phyloP scores from a whole-genome alignment of 2,329 filamentous ascomycete genomes.

The Talaromyces piceae region DNA sequence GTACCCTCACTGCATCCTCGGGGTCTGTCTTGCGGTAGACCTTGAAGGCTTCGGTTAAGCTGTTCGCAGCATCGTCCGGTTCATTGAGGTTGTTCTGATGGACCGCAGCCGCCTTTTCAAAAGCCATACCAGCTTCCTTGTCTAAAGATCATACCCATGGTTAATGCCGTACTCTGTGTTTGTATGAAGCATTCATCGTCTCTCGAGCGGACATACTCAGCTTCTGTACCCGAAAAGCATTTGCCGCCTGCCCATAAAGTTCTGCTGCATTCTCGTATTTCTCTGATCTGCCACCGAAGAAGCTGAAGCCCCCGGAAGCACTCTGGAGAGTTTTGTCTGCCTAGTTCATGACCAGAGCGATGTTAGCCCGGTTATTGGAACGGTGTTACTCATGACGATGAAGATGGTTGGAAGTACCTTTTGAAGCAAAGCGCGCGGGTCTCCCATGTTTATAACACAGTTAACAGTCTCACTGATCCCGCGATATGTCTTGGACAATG shows the following conservation, averaged over 20 bases:
- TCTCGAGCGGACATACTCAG: slow-evolving; percentile 53
- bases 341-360: slow-evolving; percentile 42
- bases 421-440: slow-evolving; percentile 69
- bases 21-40: slow-evolving; percentile 82
- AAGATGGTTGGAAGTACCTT: slow-evolving; percentile 50
- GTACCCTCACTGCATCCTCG: slow-evolving; percentile 70
- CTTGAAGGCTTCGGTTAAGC: slow-evolving; percentile 86
- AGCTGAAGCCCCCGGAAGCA: slow-evolving; percentile 73
- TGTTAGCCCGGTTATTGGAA: slow-evolving; percentile 13
- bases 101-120: slow-evolving; percentile 77
- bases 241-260: slow-evolving; percentile 78
- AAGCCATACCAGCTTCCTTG: slow-evolving; percentile 77
- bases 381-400: slow-evolving; percentile 12
- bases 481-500: too few relatives aligned
- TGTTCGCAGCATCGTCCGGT: slow-evolving; percentile 85
- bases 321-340: slow-evolving; percentile 75
- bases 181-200: too few relatives aligned
- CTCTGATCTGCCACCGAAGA: slow-evolving; percentile 79
- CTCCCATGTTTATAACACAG: slow-evolving; percentile 55
- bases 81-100: slow-evolving; percentile 78
- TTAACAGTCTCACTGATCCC: neutral
- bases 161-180: neutral
- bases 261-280: slow-evolving; percentile 89
- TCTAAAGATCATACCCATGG: slow-evolving; percentile 40
- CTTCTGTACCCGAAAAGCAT: slow-evolving; percentile 84